Conservation (phyloP, 2,329 filamentous ascomycete species). For the Aspergillus aculeatus region DNA sequence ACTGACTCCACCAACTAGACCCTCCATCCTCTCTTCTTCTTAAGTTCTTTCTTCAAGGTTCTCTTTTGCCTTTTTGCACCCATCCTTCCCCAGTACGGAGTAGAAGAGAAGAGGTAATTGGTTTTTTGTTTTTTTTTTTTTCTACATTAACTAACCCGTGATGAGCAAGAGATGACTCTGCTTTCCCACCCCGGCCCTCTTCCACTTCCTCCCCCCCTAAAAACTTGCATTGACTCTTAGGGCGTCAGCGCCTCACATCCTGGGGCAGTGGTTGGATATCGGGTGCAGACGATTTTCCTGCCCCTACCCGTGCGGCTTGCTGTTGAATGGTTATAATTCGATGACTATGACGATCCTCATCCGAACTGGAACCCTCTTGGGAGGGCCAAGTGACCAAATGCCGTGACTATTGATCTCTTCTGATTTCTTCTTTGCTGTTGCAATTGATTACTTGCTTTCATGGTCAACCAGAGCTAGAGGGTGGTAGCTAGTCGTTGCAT, state of each 20-base stretch:
- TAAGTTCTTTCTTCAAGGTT: too few species aligned
- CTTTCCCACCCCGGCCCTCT: too few species aligned
- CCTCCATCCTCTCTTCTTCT: background rate
- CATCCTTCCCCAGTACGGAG: background rate
- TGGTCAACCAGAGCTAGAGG: background rate
- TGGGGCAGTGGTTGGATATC: conserved; percentile 6
- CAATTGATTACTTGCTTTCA: background rate
- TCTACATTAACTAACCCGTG: conserved; percentile 11
- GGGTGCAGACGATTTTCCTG: conserved; percentile 16
- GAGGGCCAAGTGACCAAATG: background rate
- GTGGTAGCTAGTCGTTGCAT: too few species aligned
- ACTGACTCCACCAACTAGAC: conserved; percentile 33
- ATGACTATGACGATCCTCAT: background rate
- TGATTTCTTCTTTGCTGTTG: background rate
- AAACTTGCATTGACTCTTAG: conserved; percentile 33
- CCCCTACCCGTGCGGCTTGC: conserved; percentile 18
- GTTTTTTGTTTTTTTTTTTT: too few species aligned
- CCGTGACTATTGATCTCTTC: background rate
- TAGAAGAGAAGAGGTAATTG: too few species aligned
- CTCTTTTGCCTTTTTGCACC: too few species aligned
- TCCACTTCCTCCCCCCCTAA: background rate
- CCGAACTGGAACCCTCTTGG: background rate
- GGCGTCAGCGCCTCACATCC: conserved; percentile 22
- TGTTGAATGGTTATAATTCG: conserved; percentile 1
- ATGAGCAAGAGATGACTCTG: conserved; percentile 22